Evolutionary conservation across 768 basidiomycete genomes (phyloP).

Genomic region (Phaeotremella skinneri): DNA sequence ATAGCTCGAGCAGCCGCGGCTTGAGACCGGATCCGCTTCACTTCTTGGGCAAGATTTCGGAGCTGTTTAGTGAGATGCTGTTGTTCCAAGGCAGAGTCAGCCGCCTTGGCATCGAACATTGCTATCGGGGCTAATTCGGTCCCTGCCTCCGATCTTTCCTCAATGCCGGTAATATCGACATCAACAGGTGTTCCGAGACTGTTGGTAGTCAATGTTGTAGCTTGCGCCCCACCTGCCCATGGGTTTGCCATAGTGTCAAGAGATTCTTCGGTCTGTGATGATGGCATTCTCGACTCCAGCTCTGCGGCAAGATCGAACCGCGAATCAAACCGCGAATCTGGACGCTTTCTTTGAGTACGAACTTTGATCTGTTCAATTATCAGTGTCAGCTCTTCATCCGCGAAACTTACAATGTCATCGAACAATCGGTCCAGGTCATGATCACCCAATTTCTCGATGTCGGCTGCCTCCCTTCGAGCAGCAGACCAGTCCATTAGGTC

Average conservation of each 20-base stretch:
- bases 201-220: slow-evolving; percentile 28
- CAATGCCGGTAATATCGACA: slow-evolving; percentile 6
- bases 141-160: slow-evolving; percentile 18
- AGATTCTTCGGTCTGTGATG: slow-evolving; percentile 35
- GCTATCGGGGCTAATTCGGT: slow-evolving; percentile 4
- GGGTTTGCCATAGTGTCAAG: slow-evolving; percentile 33
- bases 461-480: slow-evolving; percentile 90
- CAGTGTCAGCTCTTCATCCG: neutral
- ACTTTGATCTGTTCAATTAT: slow-evolving; percentile 37
- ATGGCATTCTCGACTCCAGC: slow-evolving; percentile 30
- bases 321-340: slow-evolving; percentile 40
- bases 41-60: slow-evolving; percentile 72
- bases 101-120: slow-evolving; percentile 6
- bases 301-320: slow-evolving; percentile 34
- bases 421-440: slow-evolving; percentile 76
- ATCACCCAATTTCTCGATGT: slow-evolving; percentile 87
- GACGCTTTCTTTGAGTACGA: slow-evolving; percentile 35
- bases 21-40: slow-evolving; percentile 67
- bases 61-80: slow-evolving; percentile 91
- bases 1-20: slow-evolving; percentile 33
- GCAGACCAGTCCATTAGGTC: slow-evolving; percentile 83
- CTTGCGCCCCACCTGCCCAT: slow-evolving; percentile 25
- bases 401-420: slow-evolving; percentile 72
- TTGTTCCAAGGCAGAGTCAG: slow-evolving; percentile 60
- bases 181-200: slow-evolving; percentile 34